A percentile compares a stretch with the other conserved stretches of the same genome.
phyloP scores from a whole-genome alignment of 1,284 basidiomycete genomes.

The Acaromyces ingoldii region DNA sequence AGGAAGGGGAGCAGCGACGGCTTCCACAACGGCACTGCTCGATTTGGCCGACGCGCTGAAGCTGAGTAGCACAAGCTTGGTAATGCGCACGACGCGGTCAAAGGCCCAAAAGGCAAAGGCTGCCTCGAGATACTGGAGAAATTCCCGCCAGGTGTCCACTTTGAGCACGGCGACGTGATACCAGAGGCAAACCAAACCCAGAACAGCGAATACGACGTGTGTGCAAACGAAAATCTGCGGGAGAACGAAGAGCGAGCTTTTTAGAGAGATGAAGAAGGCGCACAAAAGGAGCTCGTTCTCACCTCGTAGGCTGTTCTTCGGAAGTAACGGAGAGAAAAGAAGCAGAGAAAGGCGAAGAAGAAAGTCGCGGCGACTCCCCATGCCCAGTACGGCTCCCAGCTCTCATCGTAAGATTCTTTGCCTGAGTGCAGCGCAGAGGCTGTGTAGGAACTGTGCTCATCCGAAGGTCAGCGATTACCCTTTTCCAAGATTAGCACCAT shows the following conservation, averaged over 20 bases:
- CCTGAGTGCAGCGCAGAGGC: constrained; percentile 6
- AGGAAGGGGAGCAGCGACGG: too few species aligned
- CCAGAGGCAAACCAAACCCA: constrained; percentile 41
- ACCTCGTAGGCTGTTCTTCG: constrained; percentile 3
- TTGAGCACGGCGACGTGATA: constrained; percentile 40
- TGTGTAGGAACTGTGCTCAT: constrained; percentile 11
- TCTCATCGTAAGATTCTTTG: constrained; percentile 4
- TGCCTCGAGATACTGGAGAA: constrained; percentile 20
- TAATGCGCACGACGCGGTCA: constrained; percentile 20
- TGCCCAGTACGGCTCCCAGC: constrained; percentile 32
- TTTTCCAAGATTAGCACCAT: neutral
- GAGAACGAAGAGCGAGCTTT: neutral
- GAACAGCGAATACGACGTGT: constrained; percentile 44
- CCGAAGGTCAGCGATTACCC: neutral
- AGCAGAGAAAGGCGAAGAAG: neutral
- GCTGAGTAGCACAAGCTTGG: neutral
- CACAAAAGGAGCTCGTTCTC: neutral
- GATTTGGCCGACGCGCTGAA: neutral
- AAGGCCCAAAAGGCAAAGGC: constrained; percentile 20
- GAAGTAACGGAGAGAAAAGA: constrained; percentile 6
- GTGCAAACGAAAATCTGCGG: constrained; percentile 40
- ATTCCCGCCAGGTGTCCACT: constrained; percentile 11
- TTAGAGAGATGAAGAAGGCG: neutral
- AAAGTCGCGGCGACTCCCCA: constrained; percentile 38
- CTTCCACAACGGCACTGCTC: neutral